These are phyloP conservation scores for Solanum lycopersicoides DNA, from an alignment of 257 asterid species.

Conservation along the genomic window DNA sequence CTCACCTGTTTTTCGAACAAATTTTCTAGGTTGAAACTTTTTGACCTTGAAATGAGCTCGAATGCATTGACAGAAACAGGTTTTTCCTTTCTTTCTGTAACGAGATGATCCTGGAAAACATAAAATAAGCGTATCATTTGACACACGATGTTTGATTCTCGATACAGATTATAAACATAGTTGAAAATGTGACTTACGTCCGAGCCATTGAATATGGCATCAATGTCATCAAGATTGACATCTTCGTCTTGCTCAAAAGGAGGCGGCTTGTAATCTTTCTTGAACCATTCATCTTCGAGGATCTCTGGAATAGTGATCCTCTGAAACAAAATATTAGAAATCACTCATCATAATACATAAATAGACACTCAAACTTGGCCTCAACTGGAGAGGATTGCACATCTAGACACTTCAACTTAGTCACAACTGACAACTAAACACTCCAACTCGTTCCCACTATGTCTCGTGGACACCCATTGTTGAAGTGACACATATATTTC, in stretches of 20 bases:
- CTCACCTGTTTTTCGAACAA: slow-evolving; percentile 59
- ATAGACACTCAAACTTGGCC: background rate
- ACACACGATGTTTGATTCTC: background rate
- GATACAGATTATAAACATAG: background rate
- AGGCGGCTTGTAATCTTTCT: slow-evolving; percentile 59
- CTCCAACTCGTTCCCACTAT: background rate
- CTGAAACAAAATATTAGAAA: slow-evolving; percentile 26
- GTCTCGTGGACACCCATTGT: background rate
- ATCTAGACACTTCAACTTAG: background rate
- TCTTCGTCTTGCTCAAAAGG: slow-evolving; percentile 53
- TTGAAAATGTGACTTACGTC: slow-evolving; percentile 23
- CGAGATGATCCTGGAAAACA: slow-evolving; percentile 50
- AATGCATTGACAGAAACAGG: slow-evolving; percentile 81
- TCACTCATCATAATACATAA: background rate
- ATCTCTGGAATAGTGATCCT: slow-evolving; percentile 57
- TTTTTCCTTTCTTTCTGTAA: slow-evolving; percentile 64
- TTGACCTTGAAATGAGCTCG: slow-evolving; percentile 73
- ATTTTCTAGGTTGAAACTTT: slow-evolving; percentile 67
- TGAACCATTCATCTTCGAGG: slow-evolving; percentile 68
- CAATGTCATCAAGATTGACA: slow-evolving; percentile 62
- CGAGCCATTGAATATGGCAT: slow-evolving; percentile 62
- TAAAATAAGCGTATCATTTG: background rate
- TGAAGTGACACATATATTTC: background rate
- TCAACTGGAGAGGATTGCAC: background rate
- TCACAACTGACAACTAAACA: background rate